Evolutionary conservation across 192 early-diverging fungal genomes (phyloP).

Genomic region (Lobosporangium transversale): DNA sequence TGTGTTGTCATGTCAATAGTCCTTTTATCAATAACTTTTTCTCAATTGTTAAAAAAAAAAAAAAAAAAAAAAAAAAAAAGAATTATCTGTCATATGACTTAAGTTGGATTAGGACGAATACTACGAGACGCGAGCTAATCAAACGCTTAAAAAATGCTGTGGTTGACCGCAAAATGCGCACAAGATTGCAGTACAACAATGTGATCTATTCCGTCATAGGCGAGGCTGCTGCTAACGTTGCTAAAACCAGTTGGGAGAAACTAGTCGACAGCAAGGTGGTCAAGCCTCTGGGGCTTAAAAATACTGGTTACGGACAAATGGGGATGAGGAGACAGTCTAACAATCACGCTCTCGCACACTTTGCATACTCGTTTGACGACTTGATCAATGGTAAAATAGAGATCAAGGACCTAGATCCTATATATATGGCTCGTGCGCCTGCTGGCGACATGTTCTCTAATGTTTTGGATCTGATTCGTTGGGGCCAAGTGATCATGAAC

Average conservation of each 20-base stretch:
- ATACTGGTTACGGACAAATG: background rate
- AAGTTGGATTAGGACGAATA: no score
- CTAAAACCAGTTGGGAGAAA: background rate
- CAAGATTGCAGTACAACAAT: constrained; percentile 5
- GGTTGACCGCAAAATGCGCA: background rate
- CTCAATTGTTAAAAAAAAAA: no score
- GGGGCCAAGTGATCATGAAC: constrained; percentile 10
- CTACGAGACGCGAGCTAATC: no score
- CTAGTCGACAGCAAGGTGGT: constrained; percentile 15
- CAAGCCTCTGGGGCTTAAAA: constrained; percentile 6
- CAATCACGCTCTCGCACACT: constrained; percentile 3
- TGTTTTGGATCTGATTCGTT: constrained; percentile 8
- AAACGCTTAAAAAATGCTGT: constrained; percentile 13
- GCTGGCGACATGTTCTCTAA: constrained; percentile 16
- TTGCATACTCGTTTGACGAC: background rate
- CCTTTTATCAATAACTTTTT: no score
- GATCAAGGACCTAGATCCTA: background rate
- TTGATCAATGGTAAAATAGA: background rate
- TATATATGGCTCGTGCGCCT: background rate
- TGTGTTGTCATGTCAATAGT: no score
- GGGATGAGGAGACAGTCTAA: constrained; percentile 13
- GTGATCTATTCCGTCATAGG: constrained; percentile 18
- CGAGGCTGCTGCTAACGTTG: constrained; percentile 16
- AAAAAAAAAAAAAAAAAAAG: no score
- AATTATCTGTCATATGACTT: no score